Conservation (phyloP, 2,329 filamentous ascomycete species). For the Aspergillus sp. region DNA sequence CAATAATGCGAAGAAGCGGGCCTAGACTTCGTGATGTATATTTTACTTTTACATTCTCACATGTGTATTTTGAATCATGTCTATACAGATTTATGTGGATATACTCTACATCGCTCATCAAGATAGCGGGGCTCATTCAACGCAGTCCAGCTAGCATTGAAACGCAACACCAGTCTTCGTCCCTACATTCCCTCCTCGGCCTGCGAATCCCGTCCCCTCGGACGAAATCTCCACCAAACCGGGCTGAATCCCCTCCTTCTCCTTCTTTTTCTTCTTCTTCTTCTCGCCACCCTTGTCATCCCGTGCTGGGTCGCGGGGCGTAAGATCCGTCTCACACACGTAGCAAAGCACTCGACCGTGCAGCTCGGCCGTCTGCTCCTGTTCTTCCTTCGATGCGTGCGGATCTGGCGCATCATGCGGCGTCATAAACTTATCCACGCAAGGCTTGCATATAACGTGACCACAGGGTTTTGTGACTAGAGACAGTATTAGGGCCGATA, state of each 20-base stretch:
- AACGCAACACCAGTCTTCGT: slow-evolving; percentile 78
- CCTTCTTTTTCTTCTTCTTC: slow-evolving; percentile 36
- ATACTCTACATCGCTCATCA: background rate
- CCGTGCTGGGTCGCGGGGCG: slow-evolving; percentile 37
- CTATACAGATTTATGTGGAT: background rate
- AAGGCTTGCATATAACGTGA: slow-evolving; percentile 84
- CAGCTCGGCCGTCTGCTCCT: slow-evolving; percentile 31
- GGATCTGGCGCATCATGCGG: slow-evolving; percentile 57
- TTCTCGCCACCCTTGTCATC: slow-evolving; percentile 19
- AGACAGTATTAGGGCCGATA: background rate
- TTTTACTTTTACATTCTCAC: background rate
- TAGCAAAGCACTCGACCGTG: slow-evolving; percentile 67
- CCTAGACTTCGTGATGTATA: slow-evolving; percentile 8
- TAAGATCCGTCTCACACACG: slow-evolving; percentile 81
- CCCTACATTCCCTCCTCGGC: slow-evolving; percentile 78
- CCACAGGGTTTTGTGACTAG: slow-evolving; percentile 82
- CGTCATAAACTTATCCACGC: slow-evolving; percentile 79
- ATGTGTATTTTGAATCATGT: background rate
- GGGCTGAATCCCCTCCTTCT: slow-evolving; percentile 59
- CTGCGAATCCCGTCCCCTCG: slow-evolving; percentile 91
- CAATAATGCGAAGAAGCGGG: slow-evolving; percentile 55
- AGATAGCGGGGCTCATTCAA: background rate
- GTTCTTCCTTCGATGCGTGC: slow-evolving; percentile 57
- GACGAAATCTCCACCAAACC: slow-evolving; percentile 78
- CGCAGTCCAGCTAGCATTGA: slow-evolving; percentile 61